Evolutionary conservation across 257 asterid genomes (phyloP).

Genomic region (Thymus mandschuricus): DNA sequence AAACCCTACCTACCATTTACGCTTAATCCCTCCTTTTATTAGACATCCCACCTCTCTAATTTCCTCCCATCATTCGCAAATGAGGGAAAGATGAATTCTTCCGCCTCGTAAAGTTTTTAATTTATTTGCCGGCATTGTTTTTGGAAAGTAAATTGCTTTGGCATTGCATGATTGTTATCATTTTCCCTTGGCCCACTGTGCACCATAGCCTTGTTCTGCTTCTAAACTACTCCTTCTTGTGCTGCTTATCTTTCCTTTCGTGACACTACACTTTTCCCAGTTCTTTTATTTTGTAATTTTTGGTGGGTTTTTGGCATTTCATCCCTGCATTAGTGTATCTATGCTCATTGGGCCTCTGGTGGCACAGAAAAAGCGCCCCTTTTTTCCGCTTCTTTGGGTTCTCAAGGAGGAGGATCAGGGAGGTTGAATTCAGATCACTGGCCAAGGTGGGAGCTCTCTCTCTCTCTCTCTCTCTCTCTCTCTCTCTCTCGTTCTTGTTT

Average conservation of each 20-base stretch:
- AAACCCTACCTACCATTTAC: conserved; percentile 56
- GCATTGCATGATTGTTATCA: conserved; percentile 33
- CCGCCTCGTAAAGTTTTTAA: conserved; percentile 48
- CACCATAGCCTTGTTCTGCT: conserved; percentile 55
- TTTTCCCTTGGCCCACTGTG: conserved; percentile 63
- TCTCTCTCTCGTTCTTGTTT: conserved; percentile 2
- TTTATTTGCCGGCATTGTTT: conserved; percentile 58
- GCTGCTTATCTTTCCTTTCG: conserved; percentile 42
- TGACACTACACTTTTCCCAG: conserved; percentile 6
- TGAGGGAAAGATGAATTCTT: conserved; percentile 12
- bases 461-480: conserved; percentile 7
- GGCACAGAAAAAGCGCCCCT: conserved; percentile 36
- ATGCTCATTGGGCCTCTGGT: conserved; percentile 55
- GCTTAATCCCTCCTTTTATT: conserved; percentile 39
- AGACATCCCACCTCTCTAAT: conserved; percentile 30
- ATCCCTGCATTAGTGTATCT: conserved; percentile 60
- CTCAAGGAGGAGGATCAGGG: conserved; percentile 67
- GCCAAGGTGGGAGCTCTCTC: conserved; percentile 48
- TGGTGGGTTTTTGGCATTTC: conserved; percentile 43
- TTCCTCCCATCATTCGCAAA: conserved; percentile 33
- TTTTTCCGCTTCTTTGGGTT: conserved; percentile 53
- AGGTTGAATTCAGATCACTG: conserved; percentile 56
- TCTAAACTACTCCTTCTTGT: conserved; percentile 51
- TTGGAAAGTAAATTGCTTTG: conserved; percentile 20
- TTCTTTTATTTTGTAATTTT: not conserved